Evolutionary conservation across 768 basidiomycete species (phyloP).

Genomic region (Collybia mongolica): DNA sequence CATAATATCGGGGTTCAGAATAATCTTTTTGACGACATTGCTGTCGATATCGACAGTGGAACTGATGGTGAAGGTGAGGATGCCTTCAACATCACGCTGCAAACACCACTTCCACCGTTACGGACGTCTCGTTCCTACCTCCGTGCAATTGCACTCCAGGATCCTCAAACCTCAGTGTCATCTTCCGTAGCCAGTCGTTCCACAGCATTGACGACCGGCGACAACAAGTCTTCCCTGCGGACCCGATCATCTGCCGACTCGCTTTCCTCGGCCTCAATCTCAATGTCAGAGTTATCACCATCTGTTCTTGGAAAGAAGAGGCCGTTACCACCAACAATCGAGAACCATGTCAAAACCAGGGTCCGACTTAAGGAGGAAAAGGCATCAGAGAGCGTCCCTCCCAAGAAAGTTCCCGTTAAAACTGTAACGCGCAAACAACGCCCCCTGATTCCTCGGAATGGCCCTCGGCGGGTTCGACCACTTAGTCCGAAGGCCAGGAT

Average conservation of each 20-base stretch:
- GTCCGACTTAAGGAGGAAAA: slow-evolving; percentile 18
- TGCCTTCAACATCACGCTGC: slow-evolving; percentile 64
- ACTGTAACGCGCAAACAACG: background rate
- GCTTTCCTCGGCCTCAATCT: slow-evolving; percentile 23
- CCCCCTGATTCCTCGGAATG: background rate
- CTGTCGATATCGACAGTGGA: slow-evolving; percentile 27
- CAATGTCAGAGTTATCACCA: slow-evolving; percentile 29
- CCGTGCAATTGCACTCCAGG: slow-evolving; percentile 5
- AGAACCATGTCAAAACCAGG: slow-evolving; percentile 13
- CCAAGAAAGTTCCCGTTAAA: background rate
- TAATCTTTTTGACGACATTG: slow-evolving; percentile 21
- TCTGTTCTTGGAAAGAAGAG: slow-evolving; percentile 44
- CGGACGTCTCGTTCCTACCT: slow-evolving; percentile 8
- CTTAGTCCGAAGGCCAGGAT: background rate
- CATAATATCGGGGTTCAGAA: slow-evolving; percentile 38
- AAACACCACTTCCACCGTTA: slow-evolving; percentile 48
- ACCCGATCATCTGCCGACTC: slow-evolving; percentile 43
- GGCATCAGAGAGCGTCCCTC: background rate
- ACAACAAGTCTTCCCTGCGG: slow-evolving; percentile 35
- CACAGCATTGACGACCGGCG: slow-evolving; percentile 37
- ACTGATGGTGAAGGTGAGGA: slow-evolving; percentile 45
- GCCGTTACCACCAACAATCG: slow-evolving; percentile 24
- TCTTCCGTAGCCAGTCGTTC: slow-evolving; percentile 23
- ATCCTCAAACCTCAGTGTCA: slow-evolving; percentile 13
- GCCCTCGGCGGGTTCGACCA: background rate